Base-by-base conservation (phyloP, 768 basidiomycete genomes). In the Hemileccinum impolitum region DNA sequence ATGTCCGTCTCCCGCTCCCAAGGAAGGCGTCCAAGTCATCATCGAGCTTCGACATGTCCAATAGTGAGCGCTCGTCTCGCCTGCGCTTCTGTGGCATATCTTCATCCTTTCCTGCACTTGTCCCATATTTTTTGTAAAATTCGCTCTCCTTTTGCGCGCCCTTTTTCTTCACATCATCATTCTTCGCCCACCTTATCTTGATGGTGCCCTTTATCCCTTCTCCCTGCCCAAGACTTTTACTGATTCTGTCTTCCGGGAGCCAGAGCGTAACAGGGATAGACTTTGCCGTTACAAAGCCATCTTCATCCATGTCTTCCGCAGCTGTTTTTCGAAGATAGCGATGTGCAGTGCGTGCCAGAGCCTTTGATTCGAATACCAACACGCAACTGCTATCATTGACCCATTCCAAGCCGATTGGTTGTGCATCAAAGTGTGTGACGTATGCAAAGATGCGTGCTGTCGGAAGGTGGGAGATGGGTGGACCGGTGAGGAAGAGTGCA, bases 331-430 rank as follows among this genome's bases (percentile, higher is more conserved):
- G 75, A 15, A 90, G 73, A 18, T 59, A 60, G 11, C 70, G 66
- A 55, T 77, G 75, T 2, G 79, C 84, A 1, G 68, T 56, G 21
- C 77, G 75, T 12, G 88, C 88, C 12, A 73, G 65, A 32, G 69
- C 52, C 43, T 75, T 79, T 34, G 79, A 75, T 26, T 76, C 68
- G 61, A 90, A 93, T 37, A 93, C 85, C 43, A 92, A 72, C 4
- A 93, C 77, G 57, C 88, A 91, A 21, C 86, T 90, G 19, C 72
- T 84, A 68, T 93, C 90, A 64, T 90, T 82, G 17, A 93, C 77
- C 90, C 90, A 93, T 70, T 93, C 90, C 8, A 93, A 70, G 8
- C 78, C 90, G 53, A 89, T 75, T 0, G 90, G 90, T 17, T 78
- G 73, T 1, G 82, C 75, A 40, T 87, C 84, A 59, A 87, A 90